A percentile compares a stretch with the other conserved stretches of the same genome.
Conservation (phyloP, 805 yeast genomes). For the Myxozyma mucilagina region DNA sequence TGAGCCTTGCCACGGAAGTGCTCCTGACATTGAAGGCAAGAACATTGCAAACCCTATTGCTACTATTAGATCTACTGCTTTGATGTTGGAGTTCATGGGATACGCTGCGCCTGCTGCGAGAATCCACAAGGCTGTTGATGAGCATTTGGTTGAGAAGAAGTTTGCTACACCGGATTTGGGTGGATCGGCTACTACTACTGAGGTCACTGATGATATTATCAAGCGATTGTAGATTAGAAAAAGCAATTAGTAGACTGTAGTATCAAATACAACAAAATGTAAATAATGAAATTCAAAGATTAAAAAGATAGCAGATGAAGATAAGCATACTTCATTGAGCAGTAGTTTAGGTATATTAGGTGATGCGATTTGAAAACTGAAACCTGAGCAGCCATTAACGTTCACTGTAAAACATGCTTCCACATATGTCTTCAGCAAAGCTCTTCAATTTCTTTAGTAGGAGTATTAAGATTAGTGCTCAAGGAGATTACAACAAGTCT, state of each 20-base stretch:
- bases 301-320: too few species aligned
- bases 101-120: constrained; percentile 84
- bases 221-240: constrained; percentile 44
- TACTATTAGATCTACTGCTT: constrained; percentile 94
- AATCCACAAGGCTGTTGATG: constrained; percentile 92
- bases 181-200: constrained; percentile 81
- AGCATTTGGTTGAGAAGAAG: constrained; percentile 76
- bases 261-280: too few species aligned
- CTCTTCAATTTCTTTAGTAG: too few species aligned
- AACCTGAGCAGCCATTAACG: too few species aligned
- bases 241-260: neutral
- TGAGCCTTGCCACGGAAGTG: constrained; percentile 99
- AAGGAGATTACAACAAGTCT: too few species aligned
- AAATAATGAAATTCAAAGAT: too few species aligned
- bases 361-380: too few species aligned
- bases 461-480: too few species aligned
- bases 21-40: constrained; percentile 95
- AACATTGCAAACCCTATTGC: constrained; percentile 86
- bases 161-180: constrained; percentile 94
- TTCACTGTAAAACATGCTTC: too few species aligned
- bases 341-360: too few species aligned
- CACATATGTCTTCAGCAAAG: too few species aligned
- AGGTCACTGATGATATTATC: constrained; percentile 83
- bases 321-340: too few species aligned
- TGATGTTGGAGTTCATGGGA: constrained; percentile 97